Base-by-base conservation (phyloP, 2,329 filamentous ascomycete genomes). In the Cordyceps cicadae region DNA sequence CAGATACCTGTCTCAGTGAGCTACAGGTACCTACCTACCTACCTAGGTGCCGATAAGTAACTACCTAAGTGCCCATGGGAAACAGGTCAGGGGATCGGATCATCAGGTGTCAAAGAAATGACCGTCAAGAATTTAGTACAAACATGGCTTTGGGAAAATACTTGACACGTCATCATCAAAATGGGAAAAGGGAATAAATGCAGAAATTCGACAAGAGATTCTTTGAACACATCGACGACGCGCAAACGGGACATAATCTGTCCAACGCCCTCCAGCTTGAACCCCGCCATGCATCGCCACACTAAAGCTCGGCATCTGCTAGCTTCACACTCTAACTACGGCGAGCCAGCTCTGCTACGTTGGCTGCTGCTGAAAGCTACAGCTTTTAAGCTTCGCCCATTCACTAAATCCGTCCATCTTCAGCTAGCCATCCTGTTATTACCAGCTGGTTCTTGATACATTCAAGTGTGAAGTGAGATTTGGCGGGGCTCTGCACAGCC, bases 241-340 rank as follows among this genome's bases (percentile, higher is more conserved):
- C 6, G 12, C 41, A 5, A 15, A 45, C 15, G 8, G 7, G 15
- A n/a, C 41, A 17, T 15, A 12, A 26, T 24, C 26, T 26, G 9
- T 45, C 39, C 39, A 17, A 21, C n/a, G 11, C 17, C 52, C 53
- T 45, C 37, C 14, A 39, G 14, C 54, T 29, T 34, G 43, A 17
- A 57, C 54, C 54, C 54, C 54, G 43, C 53, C 54, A 48, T 48
- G 39, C 54, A 56, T 39, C 54, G 29, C 54, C 53, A 32, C 53
- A 21, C 49, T 49, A 19, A 24, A 46, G 45, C 9, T 49, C 54
- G 54, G 54, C 54, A 56, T 19, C 29, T 39, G 21, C 4, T 53
- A 39, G 51, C 51, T 41, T 21, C n/a, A 46, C n/a, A 46, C n/a
- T 11, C 43, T 11, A 21, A 24, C 24, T 32, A 17, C 45, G 39